phyloP scores from a whole-genome alignment of 257 asterid genomes.

The Jacaranda copaia region DNA sequence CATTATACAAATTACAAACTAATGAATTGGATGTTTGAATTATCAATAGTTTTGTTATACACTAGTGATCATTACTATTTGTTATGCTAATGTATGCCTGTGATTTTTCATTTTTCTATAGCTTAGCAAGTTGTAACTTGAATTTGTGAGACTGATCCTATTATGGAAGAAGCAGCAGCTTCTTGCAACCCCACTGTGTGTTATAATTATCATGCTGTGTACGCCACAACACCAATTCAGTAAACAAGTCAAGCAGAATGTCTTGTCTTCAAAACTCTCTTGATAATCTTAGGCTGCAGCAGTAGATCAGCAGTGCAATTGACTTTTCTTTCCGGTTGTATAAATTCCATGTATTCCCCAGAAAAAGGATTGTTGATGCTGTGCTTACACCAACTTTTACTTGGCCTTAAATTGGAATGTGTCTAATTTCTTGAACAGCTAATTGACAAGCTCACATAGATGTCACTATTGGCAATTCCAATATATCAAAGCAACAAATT shows the following conservation, averaged over 20 bases:
- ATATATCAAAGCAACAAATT: constrained; percentile 5
- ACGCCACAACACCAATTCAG: background rate
- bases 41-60: background rate
- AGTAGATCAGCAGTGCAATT: background rate
- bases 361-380: background rate
- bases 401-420: background rate
- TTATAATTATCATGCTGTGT: background rate
- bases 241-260: background rate
- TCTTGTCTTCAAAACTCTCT: background rate
- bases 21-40: background rate
- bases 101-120: background rate
- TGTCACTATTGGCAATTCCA: background rate
- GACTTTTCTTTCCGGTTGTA: background rate
- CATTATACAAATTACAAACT: background rate
- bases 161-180: constrained; percentile 1
- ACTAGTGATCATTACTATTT: background rate
- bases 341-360: background rate
- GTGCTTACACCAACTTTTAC: background rate
- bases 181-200: background rate
- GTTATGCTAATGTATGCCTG: background rate
- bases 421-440: background rate
- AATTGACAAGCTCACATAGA: background rate
- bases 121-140: constrained; percentile 5
- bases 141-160: constrained; percentile 5
- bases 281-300: constrained; percentile 11